Evolutionary conservation across 805 yeast genomes (phyloP), one percentile per base, ranked within the genome.

Genomic region (Spathaspora sp.): DNA sequence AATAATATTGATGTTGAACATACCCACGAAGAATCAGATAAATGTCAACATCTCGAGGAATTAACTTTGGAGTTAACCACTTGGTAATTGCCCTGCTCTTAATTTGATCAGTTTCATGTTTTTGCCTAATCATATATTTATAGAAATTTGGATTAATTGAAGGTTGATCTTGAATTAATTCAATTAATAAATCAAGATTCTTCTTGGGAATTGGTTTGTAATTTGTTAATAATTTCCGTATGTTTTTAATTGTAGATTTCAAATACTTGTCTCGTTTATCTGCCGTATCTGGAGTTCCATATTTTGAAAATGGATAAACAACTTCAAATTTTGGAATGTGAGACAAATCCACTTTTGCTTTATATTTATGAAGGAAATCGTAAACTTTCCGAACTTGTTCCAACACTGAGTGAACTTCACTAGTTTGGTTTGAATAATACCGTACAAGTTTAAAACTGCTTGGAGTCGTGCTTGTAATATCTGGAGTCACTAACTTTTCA

Each of bases 1-100:
- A 48, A 54, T 60, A 68, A 49, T 62, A 72, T 53, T 73, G 77
- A 31, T 57, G 56, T 48, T 58, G 56, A 4, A 65, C 61, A 49
- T 70, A 71, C 31, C 58, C 59, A 17, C 69, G 58, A 49, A 65
- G 60, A 29, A 60, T 38, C 39, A 62, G 64, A 7, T 64, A 52
- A 9, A 73, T 61, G 47, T 67, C 65, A 26, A 68, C 58, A 20
- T 63, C 67, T 47, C 60, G 60, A 1, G 75, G 73, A 2, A 71
- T 54, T 47, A 68, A 54, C 17, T 47, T 65, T 38, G 55, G 58
- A 12, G 68, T 17, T 18, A 45, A 17, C 5, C n/a, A 3, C 12
- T 35, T 31, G 6, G 19, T 17, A 4, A 45, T 45, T 10, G 23
- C n/a, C 5, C 10, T 11, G 12, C n/a, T n/a, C 1, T 9, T 9